Evolutionary conservation across 768 basidiomycete species (phyloP).

Genomic region (Psilocybe cyanescens): DNA sequence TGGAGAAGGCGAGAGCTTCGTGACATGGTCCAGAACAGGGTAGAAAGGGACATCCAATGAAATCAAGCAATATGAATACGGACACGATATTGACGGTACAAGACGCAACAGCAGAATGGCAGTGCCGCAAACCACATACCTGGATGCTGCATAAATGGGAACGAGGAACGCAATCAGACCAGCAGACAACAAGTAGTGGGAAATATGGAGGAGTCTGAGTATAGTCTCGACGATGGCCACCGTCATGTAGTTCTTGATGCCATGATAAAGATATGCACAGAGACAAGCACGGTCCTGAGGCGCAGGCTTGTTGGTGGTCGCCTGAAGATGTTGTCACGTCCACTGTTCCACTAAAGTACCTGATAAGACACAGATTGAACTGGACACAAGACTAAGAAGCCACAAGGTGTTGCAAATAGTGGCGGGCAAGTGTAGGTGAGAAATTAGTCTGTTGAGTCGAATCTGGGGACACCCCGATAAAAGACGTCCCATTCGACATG

Average conservation of each 20-base stretch:
- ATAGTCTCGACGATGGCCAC: slow-evolving; percentile 41
- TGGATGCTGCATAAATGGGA: slow-evolving; percentile 36
- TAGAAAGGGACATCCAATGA: slow-evolving; percentile 40
- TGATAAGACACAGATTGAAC: slow-evolving; percentile 42
- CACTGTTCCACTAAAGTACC: slow-evolving; percentile 55
- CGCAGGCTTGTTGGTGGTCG: slow-evolving; percentile 33
- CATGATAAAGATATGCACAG: slow-evolving; percentile 42
- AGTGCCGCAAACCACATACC: slow-evolving; percentile 33
- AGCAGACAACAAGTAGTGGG: slow-evolving; percentile 53
- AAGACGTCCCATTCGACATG: slow-evolving; percentile 20
- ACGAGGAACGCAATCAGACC: slow-evolving; percentile 48
- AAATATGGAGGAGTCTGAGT: slow-evolving; percentile 50
- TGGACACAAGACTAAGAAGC: slow-evolving; percentile 49
- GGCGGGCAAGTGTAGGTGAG: slow-evolving; percentile 27
- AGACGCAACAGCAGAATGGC: slow-evolving; percentile 28
- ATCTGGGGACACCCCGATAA: slow-evolving; percentile 4
- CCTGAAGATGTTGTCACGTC: slow-evolving; percentile 44
- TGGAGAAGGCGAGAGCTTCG: slow-evolving; percentile 28
- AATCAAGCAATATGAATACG: slow-evolving; percentile 34
- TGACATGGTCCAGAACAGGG: slow-evolving; percentile 32
- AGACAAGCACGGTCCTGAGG: slow-evolving; percentile 45
- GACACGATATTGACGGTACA: slow-evolving; percentile 40
- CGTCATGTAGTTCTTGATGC: slow-evolving; percentile 42
- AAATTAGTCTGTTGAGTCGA: slow-evolving; percentile 12
- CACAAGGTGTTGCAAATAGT: slow-evolving; percentile 43